Evolutionary conservation across 2,329 filamentous ascomycete species (phyloP).

Genomic region (Eutypella sp.): DNA sequence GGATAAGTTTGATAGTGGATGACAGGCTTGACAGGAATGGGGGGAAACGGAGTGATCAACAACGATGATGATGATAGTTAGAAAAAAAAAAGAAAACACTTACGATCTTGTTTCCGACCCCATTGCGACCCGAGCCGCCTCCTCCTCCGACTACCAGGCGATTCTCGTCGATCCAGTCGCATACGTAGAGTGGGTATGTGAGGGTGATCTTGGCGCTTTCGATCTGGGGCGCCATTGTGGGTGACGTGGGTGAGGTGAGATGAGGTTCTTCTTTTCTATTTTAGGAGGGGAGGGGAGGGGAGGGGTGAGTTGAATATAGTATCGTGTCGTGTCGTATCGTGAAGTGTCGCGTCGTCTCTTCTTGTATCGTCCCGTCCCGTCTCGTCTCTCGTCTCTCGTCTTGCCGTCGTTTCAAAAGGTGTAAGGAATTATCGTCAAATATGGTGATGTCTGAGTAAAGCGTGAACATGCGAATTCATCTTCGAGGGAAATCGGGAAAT

Average conservation of each 20-base stretch:
- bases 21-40: too few species aligned
- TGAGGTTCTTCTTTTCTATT: too few species aligned
- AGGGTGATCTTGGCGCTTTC: conserved; percentile 59
- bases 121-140: conserved; percentile 74
- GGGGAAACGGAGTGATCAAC: neutral
- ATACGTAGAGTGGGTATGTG: conserved; percentile 79
- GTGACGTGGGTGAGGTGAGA: conserved; percentile 5
- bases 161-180: conserved; percentile 72
- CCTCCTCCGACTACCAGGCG: conserved; percentile 81
- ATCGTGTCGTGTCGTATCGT: too few species aligned
- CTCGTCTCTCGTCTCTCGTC: too few species aligned
- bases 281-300: too few species aligned
- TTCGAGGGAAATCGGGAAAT: neutral
- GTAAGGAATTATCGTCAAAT: neutral
- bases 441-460: neutral
- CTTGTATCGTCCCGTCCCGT: too few species aligned
- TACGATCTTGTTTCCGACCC: conserved; percentile 84
- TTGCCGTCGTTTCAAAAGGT: too few species aligned
- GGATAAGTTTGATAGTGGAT: too few species aligned
- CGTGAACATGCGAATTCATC: neutral
- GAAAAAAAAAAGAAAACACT: conserved; percentile 26
- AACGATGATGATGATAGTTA: neutral
- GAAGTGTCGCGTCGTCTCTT: too few species aligned
- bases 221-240: conserved; percentile 29
- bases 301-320: too few species aligned